Evolutionary conservation across 1,284 basidiomycete species (phyloP).

Genomic region (Pyrrhoderma noxium): DNA sequence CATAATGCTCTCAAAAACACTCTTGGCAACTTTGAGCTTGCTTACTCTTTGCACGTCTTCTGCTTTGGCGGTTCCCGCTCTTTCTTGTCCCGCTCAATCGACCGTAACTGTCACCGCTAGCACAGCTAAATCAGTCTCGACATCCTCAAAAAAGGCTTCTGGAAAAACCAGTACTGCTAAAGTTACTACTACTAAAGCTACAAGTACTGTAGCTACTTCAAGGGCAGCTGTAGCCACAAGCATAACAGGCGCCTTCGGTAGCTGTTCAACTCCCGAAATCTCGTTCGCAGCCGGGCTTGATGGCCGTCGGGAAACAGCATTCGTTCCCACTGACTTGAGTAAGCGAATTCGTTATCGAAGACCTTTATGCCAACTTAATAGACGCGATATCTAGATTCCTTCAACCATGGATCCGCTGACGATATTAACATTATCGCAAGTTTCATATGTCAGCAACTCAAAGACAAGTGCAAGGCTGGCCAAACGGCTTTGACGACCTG

Average conservation of each 20-base stretch:
- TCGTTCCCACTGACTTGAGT: constrained; percentile 19
- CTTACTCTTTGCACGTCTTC: constrained; percentile 22
- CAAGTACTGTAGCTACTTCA: constrained; percentile 23
- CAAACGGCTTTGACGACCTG: constrained; percentile 14
- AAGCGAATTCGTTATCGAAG: constrained; percentile 7
- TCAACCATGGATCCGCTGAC: constrained; percentile 19
- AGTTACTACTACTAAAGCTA: constrained; percentile 22
- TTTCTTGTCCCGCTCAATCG: neutral
- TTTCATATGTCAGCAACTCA: constrained; percentile 22
- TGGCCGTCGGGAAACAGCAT: constrained; percentile 20
- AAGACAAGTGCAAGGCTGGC: constrained; percentile 18
- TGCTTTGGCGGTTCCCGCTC: constrained; percentile 3
- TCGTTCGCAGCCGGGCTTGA: constrained; percentile 21
- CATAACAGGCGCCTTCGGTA: constrained; percentile 18
- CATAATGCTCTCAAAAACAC: constrained; percentile 28
- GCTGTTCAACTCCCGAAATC: constrained; percentile 19
- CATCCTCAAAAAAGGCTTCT: neutral
- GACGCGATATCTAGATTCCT: constrained; percentile 6
- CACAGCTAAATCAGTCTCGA: neutral
- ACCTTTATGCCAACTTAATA: neutral
- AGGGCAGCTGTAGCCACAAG: constrained; percentile 2
- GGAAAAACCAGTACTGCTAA: constrained; percentile 25
- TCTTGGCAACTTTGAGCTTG: constrained; percentile 27
- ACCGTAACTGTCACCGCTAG: constrained; percentile 5
- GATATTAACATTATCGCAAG: constrained; percentile 19